Evolutionary conservation across 306 rosid species (phyloP).

Genomic region (Hippophae gyantsensis): DNA sequence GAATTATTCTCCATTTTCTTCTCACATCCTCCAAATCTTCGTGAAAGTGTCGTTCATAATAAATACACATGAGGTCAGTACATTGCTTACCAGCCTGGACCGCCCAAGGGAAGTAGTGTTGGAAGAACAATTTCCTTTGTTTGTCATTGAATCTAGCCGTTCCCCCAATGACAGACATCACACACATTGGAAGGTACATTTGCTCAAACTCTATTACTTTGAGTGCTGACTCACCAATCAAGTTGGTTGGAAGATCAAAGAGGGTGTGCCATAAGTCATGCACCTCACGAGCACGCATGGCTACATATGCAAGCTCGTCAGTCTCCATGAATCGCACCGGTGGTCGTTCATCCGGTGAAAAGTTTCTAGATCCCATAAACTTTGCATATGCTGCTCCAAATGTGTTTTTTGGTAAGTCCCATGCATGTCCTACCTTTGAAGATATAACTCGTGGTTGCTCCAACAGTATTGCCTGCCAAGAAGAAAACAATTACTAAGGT

Average conservation of each 20-base stretch:
- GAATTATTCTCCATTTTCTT: conserved; percentile 65
- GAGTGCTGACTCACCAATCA: conserved; percentile 84
- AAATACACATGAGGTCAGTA: conserved; percentile 80
- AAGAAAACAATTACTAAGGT: not conserved
- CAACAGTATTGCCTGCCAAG: conserved; percentile 45
- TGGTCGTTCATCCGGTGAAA: conserved; percentile 89
- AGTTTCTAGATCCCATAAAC: conserved; percentile 94
- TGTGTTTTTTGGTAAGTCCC: conserved; percentile 74
- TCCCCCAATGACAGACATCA: conserved; percentile 66
- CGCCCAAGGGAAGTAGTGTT: conserved; percentile 89
- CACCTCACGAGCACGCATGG: conserved; percentile 88
- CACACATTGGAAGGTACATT: conserved; percentile 82
- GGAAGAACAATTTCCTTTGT: conserved; percentile 74
- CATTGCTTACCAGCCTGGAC: conserved; percentile 60
- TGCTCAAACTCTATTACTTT: conserved; percentile 84
- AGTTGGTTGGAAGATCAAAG: conserved; percentile 74
- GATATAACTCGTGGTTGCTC: conserved; percentile 72
- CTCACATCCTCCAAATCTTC: conserved; percentile 77
- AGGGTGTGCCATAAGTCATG: conserved; percentile 96
- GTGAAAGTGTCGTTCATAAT: conserved; percentile 72
- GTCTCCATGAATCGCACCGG: conserved; percentile 90
- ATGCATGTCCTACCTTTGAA: conserved; percentile 65
- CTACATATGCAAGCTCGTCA: conserved; percentile 67
- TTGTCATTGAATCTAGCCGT: conserved; percentile 56
- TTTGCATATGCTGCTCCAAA: conserved; percentile 88